Base-by-base conservation (phyloP, 768 basidiomycete genomes). In the Pisolithus microcarpus region DNA sequence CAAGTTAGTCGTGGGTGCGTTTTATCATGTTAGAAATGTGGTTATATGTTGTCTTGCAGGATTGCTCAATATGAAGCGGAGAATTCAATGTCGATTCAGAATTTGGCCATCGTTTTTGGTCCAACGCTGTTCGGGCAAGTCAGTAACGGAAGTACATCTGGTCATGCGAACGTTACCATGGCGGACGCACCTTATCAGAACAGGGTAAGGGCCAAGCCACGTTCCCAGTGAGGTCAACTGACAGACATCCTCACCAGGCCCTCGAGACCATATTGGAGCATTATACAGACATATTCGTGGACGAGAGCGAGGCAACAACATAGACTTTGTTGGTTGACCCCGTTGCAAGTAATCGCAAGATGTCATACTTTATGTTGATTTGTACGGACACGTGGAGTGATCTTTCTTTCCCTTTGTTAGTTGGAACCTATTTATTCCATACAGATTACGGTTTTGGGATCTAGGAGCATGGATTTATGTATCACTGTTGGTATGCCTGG, bases 281-380 rank as follows among this genome's bases (percentile, higher is more conserved):
- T 64, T 98, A 92, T 69, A 82, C 80, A 51, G 94, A 96, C 73
- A 98, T 98, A 62, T 98, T 98, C 69, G 87, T 97, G 56, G 94
- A 95, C 59, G 94, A 92, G 65, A 70, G 75, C 56, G 87, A 87
- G 46, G 73, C 57, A 21, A 21, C 59, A 64, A 48, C 39, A 23
- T 59, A 48, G 68, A 50, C 44, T 30, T 9, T 46, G 34, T 46
- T 36, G 28, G 15, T 19, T 46, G 43, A 26, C 13, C 7, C 13
- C 34, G 34, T 11, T 34, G 34, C 34, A 34, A 34, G 13, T 34
- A 13, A 34, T 34, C 34, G 4, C 34, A 34, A 34, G 34, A 34
- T 34, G 34, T 40, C 18, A 9, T 40, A 40, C 38, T 40, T 40
- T 61, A 64, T 65, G 52, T 56, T 40, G 36, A 34, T 21, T 21